These are phyloP conservation scores for Eucalyptus microcorys DNA, from an alignment of 345 rosid genomes.

Conservation along the genomic window DNA sequence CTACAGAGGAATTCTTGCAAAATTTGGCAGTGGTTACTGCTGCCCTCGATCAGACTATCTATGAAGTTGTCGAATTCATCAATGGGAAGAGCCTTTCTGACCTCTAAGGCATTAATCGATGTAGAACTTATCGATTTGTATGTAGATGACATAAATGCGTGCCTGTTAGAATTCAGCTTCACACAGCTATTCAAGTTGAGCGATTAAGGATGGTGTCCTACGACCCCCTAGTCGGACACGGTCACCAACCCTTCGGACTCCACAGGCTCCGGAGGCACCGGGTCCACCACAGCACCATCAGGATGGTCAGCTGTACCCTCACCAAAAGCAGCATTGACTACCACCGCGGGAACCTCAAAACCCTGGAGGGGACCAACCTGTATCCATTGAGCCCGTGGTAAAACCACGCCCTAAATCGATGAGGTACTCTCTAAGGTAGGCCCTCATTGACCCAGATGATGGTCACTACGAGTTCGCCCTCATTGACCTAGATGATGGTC, in stretches of 20 bases:
- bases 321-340: accelerated
- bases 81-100: slow-evolving; percentile 55
- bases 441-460: accelerated
- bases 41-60: slow-evolving; percentile 51
- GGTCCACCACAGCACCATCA: no score
- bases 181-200: neutral
- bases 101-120: slow-evolving; percentile 23
- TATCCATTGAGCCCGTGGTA: accelerated
- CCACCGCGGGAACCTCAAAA: accelerated
- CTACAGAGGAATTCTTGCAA: slow-evolving; percentile 82
- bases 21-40: slow-evolving; percentile 69
- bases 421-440: accelerated
- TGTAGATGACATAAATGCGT: neutral
- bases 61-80: slow-evolving; percentile 58
- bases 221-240: no score
- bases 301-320: accelerated
- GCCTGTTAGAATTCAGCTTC: neutral
- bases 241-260: accelerated
- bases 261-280: accelerated
- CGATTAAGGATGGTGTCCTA: neutral
- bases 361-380: no score
- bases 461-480: accelerated
- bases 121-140: neutral
- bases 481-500: no score
- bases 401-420: accelerated